Base-by-base conservation (phyloP, 176 grass and related monocot genomes). In the Carex myosuroides region DNA sequence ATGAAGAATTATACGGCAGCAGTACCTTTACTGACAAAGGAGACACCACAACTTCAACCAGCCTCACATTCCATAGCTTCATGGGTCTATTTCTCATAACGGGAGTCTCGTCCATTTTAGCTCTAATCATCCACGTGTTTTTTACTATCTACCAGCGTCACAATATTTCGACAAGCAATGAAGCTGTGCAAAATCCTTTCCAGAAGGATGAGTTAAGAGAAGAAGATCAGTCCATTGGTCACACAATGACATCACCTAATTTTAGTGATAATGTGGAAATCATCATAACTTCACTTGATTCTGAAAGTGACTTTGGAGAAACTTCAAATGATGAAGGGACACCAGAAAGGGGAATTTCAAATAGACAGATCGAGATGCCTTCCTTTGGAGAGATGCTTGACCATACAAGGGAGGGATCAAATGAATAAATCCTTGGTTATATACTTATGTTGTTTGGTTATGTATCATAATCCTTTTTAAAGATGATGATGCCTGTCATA, bases 11-110 rank as follows among this genome's bases (percentile, higher is more conserved):
- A 90, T 94, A 94, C 20, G 85, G 89, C 3, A 79, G 91, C 35
- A 0, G 24, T 18, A 88, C 86, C 69, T 60, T 79, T 1, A 41
- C 9, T 59, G 75, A 79, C 83, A 89, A 22, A 18, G 79, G 37
- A 68, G 64, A 75, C 70, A 75, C 32, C 0, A 82, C 92, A 81
- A 90, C 85, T 32, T 85, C 95, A 13, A 61, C 70, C 46, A 89
- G 87, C 53, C 92, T 97, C 60, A 85, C 70, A 83, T 86, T 88
- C 61, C 12, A 4, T 29, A 97, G 87, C 89, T 97, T 97, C 85
- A 91, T 88, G 92, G 95, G 95, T 3, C 87, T 97, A 4, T 97
- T 94, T 82, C 85, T 92, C 33, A 26, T 97, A 79, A 97, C 94
- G 5, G 90, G 94, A 79, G 82, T 8, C 65, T 26, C 70, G 2